These are phyloP conservation scores for Eucalyptus pauciflora DNA, from an alignment of 345 rosid species.

Conservation along the genomic window DNA sequence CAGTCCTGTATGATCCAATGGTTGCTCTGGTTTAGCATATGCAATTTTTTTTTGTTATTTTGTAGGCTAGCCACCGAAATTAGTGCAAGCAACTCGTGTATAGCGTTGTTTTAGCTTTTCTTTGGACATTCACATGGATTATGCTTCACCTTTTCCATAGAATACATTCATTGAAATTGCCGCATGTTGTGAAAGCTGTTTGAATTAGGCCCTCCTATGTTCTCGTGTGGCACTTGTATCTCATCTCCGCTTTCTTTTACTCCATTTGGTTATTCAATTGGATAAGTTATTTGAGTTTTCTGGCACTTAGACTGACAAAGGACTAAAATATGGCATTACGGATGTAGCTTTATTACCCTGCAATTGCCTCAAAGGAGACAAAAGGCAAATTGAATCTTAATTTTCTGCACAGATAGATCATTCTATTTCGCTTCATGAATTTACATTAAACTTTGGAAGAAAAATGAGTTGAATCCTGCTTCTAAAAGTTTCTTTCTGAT, in stretches of 20 bases:
- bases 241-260: background rate
- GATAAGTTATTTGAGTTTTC: background rate
- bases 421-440: background rate
- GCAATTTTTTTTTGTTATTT: background rate
- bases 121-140: background rate
- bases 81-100: background rate
- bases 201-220: background rate
- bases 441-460: background rate
- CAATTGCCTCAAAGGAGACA: background rate
- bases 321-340: background rate
- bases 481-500: background rate
- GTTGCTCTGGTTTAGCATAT: background rate
- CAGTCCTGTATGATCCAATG: background rate
- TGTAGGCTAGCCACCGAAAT: background rate
- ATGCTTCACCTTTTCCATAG: background rate
- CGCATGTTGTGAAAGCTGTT: background rate
- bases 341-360: background rate
- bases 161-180: background rate
- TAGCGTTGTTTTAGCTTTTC: background rate
- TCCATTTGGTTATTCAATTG: background rate
- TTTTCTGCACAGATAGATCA: background rate
- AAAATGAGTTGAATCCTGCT: background rate
- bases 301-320: background rate
- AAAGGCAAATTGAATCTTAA: background rate
- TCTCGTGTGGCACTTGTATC: background rate